Conservation (phyloP, 2,329 filamentous ascomycete species). For the Byssothecium circinans region DNA sequence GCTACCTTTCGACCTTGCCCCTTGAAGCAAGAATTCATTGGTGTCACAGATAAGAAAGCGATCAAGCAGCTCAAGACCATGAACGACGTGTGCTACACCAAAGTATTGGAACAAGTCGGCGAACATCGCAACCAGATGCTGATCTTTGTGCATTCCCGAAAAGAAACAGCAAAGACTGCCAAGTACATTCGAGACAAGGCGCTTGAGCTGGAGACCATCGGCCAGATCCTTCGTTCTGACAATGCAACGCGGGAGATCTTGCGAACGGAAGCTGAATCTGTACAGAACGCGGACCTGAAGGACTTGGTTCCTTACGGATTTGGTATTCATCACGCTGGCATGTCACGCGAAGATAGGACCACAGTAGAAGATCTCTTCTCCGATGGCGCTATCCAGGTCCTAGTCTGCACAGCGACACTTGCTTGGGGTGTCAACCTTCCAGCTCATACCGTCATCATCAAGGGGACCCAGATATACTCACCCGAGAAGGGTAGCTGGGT, state of each 20-base stretch:
- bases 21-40: conserved; percentile 93
- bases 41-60: conserved; percentile 94
- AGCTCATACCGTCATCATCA: conserved; percentile 97
- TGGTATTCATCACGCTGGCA: conserved; percentile 96
- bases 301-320: conserved; percentile 95
- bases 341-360: conserved; percentile 92
- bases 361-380: conserved; percentile 94
- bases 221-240: conserved; percentile 90
- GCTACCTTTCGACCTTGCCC: conserved; percentile 92
- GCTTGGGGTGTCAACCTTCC: conserved; percentile 99
- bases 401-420: conserved; percentile 96
- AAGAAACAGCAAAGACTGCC: conserved; percentile 97
- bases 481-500: conserved; percentile 99
- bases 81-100: conserved; percentile 98
- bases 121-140: conserved; percentile 95
- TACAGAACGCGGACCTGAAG: conserved; percentile 85
- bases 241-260: conserved; percentile 88
- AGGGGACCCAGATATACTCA: conserved; percentile 96
- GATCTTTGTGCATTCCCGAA: conserved; percentile 97
- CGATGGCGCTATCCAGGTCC: conserved; percentile 87
- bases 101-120: conserved; percentile 94
- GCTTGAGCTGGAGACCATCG: conserved; percentile 94
- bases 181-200: conserved; percentile 96
- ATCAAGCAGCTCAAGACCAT: conserved; percentile 99
- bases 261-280: conserved; percentile 78